Percentiles rank a stretch among this genome's conserved stretches.
Evolutionary conservation across 2,329 filamentous ascomycete species (phyloP).

Genomic region (Parastagonospora avenae): DNA sequence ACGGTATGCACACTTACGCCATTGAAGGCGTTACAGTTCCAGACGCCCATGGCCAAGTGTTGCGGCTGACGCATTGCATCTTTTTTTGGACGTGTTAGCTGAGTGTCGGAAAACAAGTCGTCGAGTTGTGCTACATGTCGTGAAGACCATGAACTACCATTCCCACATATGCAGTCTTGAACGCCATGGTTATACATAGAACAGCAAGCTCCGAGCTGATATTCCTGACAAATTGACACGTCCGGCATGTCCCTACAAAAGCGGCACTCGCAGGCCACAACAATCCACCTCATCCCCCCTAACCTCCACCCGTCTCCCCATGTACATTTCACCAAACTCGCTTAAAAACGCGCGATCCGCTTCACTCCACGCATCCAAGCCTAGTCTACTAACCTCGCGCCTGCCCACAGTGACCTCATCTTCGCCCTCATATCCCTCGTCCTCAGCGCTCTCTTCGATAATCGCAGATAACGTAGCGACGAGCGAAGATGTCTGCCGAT

Average conservation of each 20-base stretch:
- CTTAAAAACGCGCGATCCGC: constrained; percentile 71
- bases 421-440: constrained; percentile 29
- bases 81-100: no score
- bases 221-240: no score
- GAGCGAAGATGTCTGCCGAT: constrained; percentile 72
- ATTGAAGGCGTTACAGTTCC: background rate
- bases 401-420: constrained; percentile 56
- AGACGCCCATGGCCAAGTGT: background rate
- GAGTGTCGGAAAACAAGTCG: no score
- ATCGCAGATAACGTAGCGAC: constrained; percentile 67
- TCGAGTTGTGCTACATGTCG: no score
- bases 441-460: constrained; percentile 49
- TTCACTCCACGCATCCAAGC: constrained; percentile 77
- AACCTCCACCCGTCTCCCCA: constrained; percentile 66
- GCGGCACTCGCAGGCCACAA: constrained; percentile 69
- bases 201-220: no score
- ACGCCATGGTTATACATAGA: no score
- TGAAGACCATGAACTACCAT: no score
- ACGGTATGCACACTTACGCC: constrained; percentile 1
- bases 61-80: background rate
- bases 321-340: constrained; percentile 68
- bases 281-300: constrained; percentile 73
- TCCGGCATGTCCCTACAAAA: constrained; percentile 20
- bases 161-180: no score
- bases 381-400: constrained; percentile 72